Evolutionary conservation across 2,329 filamentous ascomycete genomes (phyloP).

Genomic region (Colletotrichum sp.): DNA sequence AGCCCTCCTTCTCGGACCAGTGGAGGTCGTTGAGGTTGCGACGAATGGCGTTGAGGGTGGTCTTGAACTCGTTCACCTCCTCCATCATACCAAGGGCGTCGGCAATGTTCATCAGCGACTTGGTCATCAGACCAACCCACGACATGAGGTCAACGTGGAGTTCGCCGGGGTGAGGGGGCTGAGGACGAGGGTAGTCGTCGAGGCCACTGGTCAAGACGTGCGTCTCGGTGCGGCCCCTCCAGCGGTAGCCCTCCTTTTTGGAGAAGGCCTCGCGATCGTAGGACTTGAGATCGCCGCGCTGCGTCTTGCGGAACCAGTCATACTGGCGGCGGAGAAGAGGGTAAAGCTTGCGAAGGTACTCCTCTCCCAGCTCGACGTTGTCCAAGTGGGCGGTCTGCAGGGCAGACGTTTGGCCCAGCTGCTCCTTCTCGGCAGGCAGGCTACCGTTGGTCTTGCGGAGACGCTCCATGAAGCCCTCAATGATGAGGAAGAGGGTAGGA

Average conservation of each 20-base stretch:
- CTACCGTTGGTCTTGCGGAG: constrained; percentile 63
- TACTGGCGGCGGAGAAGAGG: constrained; percentile 89
- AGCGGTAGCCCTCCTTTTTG: constrained; percentile 90
- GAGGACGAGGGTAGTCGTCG: constrained; percentile 93
- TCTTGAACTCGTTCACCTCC: constrained; percentile 75
- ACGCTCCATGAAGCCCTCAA: constrained; percentile 85
- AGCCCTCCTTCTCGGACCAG: constrained; percentile 81
- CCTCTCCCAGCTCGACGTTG: constrained; percentile 69
- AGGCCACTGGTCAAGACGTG: constrained; percentile 93
- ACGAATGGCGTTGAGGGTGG: constrained; percentile 77
- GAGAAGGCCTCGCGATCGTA: constrained; percentile 92
- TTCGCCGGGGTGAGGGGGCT: constrained; percentile 94
- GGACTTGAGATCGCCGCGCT: constrained; percentile 85
- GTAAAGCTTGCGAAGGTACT: constrained; percentile 80
- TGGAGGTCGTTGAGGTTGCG: constrained; percentile 92
- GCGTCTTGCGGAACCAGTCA: constrained; percentile 93
- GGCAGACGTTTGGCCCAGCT: constrained; percentile 44
- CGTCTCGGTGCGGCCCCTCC: constrained; percentile 85
- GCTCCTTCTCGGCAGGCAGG: constrained; percentile 46
- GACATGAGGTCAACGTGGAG: constrained; percentile 93
- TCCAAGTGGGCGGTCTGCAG: constrained; percentile 70
- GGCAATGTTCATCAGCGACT: constrained; percentile 82
- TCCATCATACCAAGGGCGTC: constrained; percentile 76
- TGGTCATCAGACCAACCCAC: constrained; percentile 97
- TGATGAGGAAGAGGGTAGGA: constrained; percentile 88